phyloP scores from a whole-genome alignment of 73 alveolate species.

The Tetrahymena elliotti region DNA sequence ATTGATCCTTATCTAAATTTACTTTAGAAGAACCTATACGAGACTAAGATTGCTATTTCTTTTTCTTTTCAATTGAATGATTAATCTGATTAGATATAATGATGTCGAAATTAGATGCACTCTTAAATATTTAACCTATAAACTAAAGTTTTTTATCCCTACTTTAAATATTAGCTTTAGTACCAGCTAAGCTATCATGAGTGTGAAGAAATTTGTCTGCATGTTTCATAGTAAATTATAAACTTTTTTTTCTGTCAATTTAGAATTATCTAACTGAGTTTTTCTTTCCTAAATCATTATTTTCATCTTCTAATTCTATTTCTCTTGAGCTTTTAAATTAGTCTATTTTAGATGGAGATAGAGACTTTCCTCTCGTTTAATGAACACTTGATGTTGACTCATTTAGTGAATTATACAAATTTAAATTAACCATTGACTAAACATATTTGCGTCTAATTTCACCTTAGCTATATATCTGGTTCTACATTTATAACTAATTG shows the following conservation, averaged over 20 bases:
- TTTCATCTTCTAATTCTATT: not conserved
- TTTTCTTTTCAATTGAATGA: not conserved
- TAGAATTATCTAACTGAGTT: not conserved
- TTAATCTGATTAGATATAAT: not conserved
- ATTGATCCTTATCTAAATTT: not conserved
- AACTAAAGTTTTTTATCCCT: not conserved
- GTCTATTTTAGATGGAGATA: not conserved
- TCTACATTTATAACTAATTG: no score
- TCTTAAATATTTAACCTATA: not conserved
- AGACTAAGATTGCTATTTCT: not conserved
- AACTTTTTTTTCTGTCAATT: not conserved
- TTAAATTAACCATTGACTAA: not conserved
- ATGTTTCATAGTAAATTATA: not conserved
- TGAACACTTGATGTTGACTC: not conserved
- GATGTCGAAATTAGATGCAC: not conserved
- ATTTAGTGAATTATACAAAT: not conserved
- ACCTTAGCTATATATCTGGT: no score
- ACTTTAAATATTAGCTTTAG: not conserved
- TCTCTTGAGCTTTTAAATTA: not conserved
- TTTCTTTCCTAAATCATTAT: not conserved
- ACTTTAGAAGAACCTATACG: not conserved
- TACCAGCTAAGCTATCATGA: not conserved
- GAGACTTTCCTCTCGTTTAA: not conserved
- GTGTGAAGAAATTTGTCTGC: not conserved
- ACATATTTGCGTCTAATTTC: not conserved